Percentiles rank a stretch among this genome's conserved stretches.
phyloP scores from a whole-genome alignment of 2,329 filamentous ascomycete genomes.

The Cladophialophora exuberans region DNA sequence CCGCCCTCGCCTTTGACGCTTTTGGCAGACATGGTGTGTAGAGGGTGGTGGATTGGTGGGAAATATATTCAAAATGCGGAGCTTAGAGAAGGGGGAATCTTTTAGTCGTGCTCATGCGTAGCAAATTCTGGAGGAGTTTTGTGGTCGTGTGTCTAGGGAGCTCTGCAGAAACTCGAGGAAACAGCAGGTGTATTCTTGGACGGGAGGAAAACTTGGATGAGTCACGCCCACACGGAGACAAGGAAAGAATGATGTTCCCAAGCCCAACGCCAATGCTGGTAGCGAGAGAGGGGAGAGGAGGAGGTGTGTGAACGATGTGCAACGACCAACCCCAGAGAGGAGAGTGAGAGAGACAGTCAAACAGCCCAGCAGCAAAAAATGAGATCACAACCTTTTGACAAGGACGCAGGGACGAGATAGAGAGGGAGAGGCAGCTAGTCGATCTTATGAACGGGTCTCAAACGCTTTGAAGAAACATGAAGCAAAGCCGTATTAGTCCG shows the following conservation, averaged over 20 bases:
- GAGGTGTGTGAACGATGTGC: slow-evolving; percentile 12
- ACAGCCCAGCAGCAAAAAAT: too few relatives aligned
- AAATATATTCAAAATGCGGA: too few relatives aligned
- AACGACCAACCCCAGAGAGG: background rate
- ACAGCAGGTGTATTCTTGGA: background rate
- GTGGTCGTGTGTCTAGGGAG: too few relatives aligned
- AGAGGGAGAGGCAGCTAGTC: background rate
- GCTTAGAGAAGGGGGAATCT: background rate
- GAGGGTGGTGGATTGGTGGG: too few relatives aligned
- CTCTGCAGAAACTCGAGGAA: too few relatives aligned
- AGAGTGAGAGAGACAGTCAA: slow-evolving; percentile 1
- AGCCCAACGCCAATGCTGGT: slow-evolving; percentile 20
- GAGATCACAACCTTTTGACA: slow-evolving; percentile 22
- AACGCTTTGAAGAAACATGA: too few relatives aligned
- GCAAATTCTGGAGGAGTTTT: too few relatives aligned
- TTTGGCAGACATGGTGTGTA: slow-evolving; percentile 61
- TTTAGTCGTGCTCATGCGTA: background rate
- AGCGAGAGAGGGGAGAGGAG: slow-evolving; percentile 17
- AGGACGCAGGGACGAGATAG: background rate
- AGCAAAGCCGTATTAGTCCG: slow-evolving; percentile 23
- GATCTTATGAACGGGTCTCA: too few relatives aligned
- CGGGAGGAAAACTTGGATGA: too few relatives aligned
- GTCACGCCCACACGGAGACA: slow-evolving; percentile 17
- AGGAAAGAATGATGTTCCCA: slow-evolving; percentile 18
- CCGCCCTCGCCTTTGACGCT: slow-evolving; percentile 58